phyloP scores from a whole-genome alignment of 805 yeast genomes.

The Candida arabinofermentans region DNA sequence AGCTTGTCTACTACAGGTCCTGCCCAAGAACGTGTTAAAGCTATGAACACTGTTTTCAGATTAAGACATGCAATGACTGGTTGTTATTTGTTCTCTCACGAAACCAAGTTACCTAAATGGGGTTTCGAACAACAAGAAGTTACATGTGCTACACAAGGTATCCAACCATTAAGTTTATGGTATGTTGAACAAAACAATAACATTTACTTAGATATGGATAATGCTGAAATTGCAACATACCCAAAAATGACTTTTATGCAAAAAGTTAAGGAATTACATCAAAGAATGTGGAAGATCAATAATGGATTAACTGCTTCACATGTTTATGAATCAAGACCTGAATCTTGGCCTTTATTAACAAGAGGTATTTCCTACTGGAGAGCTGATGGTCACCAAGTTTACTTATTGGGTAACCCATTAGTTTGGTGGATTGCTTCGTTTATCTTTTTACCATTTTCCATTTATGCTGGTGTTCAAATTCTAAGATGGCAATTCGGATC shows the following conservation, averaged over 20 bases:
- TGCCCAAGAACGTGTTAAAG: conserved; percentile 54
- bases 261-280: conserved; percentile 63
- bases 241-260: conserved; percentile 48
- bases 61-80: conserved; percentile 79
- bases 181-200: conserved; percentile 69
- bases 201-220: conserved; percentile 36
- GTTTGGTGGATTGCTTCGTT: conserved; percentile 71
- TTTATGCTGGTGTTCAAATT: conserved; percentile 44
- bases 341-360: conserved; percentile 66
- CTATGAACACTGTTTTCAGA: conserved; percentile 68
- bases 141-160: conserved; percentile 71
- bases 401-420: conserved; percentile 74
- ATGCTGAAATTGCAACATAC: conserved; percentile 50
- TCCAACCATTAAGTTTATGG: conserved; percentile 59
- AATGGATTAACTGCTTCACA: conserved; percentile 66
- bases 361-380: conserved; percentile 87
- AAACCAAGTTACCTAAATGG: conserved; percentile 74
- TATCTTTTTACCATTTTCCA: conserved; percentile 44
- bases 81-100: conserved; percentile 72
- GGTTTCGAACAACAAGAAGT: conserved; percentile 85
- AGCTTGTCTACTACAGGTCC: conserved; percentile 44
- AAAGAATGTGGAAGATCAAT: conserved; percentile 75
- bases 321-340: conserved; percentile 66
- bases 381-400: conserved; percentile 48
- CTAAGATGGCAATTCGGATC: conserved; percentile 62